Evolutionary conservation across 139 green algal genomes (phyloP).

Genomic region (Chlamydomonas eustigma): DNA sequence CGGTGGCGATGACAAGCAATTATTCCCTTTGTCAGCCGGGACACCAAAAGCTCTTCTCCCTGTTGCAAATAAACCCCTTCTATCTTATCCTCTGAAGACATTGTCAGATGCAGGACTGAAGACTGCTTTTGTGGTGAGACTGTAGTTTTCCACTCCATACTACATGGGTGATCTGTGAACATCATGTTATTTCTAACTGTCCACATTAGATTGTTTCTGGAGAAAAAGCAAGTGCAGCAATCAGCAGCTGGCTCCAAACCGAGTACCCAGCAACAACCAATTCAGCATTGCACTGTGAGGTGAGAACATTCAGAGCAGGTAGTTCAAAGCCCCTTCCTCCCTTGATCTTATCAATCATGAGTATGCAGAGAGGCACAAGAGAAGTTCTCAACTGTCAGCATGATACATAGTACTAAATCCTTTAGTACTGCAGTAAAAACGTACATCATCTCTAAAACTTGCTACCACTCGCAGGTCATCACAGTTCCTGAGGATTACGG

Average conservation of each 20-base stretch:
- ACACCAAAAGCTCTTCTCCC: slow-evolving; percentile 69
- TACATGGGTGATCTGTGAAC: not conserved
- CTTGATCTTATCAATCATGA: too few species aligned
- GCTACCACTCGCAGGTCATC: too few species aligned
- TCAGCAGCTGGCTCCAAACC: slow-evolving; percentile 44
- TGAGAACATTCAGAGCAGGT: too few species aligned
- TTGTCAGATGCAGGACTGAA: slow-evolving; percentile 60
- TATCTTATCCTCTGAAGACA: slow-evolving; percentile 66
- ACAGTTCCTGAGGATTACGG: slow-evolving; percentile 58
- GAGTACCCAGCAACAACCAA: too few species aligned
- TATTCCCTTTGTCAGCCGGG: slow-evolving; percentile 60
- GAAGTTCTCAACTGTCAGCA: too few species aligned
- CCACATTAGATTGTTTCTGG: slow-evolving; percentile 48
- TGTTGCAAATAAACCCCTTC: slow-evolving; percentile 64
- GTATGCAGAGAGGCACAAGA: too few species aligned
- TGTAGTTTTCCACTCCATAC: too few species aligned
- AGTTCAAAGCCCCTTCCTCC: too few species aligned
- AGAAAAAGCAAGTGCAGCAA: slow-evolving; percentile 38
- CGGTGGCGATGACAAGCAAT: slow-evolving; percentile 45
- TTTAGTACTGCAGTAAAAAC: too few species aligned
- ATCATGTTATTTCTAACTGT: not conserved
- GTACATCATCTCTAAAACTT: too few species aligned
- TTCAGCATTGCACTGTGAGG: slow-evolving; percentile 52
- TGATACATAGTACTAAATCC: too few species aligned
- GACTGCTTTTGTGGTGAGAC: slow-evolving; percentile 70